phyloP scores from a whole-genome alignment of 805 yeast species.

The Jamesozyma hellenica region DNA sequence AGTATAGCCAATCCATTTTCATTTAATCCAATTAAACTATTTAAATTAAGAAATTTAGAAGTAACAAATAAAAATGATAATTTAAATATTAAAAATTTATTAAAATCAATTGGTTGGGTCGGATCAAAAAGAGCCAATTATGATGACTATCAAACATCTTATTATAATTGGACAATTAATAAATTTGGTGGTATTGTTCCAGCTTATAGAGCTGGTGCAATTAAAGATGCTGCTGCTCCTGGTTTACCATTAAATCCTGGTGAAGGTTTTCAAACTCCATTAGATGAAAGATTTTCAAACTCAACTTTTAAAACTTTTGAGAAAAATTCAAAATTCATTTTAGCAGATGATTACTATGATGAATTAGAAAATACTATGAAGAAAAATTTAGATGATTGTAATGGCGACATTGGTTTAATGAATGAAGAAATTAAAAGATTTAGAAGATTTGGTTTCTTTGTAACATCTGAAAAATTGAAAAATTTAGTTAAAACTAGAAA shows the following conservation, averaged over 20 bases:
- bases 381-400: constrained; percentile 27
- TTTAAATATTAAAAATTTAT: constrained; percentile 29
- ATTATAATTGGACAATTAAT: constrained; percentile 53
- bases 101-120: constrained; percentile 83
- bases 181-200: constrained; percentile 64
- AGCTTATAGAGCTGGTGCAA: constrained; percentile 66
- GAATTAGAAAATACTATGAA: constrained; percentile 42
- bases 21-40: constrained; percentile 32
- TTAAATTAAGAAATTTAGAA: constrained; percentile 27
- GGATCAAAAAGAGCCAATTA: constrained; percentile 68
- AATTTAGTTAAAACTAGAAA: constrained; percentile 22
- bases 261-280: constrained; percentile 72
- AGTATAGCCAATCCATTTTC: constrained; percentile 76
- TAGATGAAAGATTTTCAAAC: constrained; percentile 30
- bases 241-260: constrained; percentile 60
- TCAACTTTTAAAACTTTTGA: constrained; percentile 33
- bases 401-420: constrained; percentile 31
- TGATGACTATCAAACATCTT: constrained; percentile 60
- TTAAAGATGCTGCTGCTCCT: constrained; percentile 45
- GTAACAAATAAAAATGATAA: constrained; percentile 14
- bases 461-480: constrained; percentile 32
- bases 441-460: constrained; percentile 57
- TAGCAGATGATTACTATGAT: constrained; percentile 47
- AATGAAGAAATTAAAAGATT: constrained; percentile 43
- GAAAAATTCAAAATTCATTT: constrained; percentile 36